Evolutionary conservation across 2,329 filamentous ascomycete genomes (phyloP).

Genomic region (Alternaria arborescens): DNA sequence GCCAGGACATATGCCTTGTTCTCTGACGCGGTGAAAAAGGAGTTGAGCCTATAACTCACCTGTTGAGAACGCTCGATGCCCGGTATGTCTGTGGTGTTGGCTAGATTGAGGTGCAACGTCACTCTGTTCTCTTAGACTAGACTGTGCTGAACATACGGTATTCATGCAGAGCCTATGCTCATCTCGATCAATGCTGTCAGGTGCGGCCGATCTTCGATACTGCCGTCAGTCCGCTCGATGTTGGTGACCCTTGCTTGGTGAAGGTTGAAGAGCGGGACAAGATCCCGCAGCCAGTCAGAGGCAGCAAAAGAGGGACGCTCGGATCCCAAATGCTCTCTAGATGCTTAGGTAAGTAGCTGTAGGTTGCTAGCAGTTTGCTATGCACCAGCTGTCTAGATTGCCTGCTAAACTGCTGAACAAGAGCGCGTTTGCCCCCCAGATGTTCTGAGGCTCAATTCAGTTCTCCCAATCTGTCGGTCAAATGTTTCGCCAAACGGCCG

Average conservation of each 20-base stretch:
- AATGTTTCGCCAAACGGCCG: slow-evolving; percentile 4
- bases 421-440: not conserved
- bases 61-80: slow-evolving; percentile 5
- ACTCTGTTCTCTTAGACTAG: slow-evolving; percentile 3
- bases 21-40: slow-evolving; percentile 10
- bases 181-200: slow-evolving; percentile 1
- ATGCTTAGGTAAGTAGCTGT: slow-evolving; percentile 1
- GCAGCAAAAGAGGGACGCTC: slow-evolving; percentile 3
- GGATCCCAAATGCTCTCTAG: not conserved
- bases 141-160: not conserved
- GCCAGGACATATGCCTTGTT: slow-evolving; percentile 1
- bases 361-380: slow-evolving; percentile 3
- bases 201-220: slow-evolving; percentile 4
- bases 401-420: not conserved
- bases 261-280: slow-evolving; percentile 10
- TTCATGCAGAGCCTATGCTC: slow-evolving; percentile 6
- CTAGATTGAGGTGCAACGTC: slow-evolving; percentile 6
- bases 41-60: slow-evolving; percentile 11
- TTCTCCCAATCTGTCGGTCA: slow-evolving; percentile 3
- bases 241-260: slow-evolving; percentile 9
- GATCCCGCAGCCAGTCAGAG: slow-evolving; percentile 15
- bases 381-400: not conserved
- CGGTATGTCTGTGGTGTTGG: slow-evolving; percentile 4
- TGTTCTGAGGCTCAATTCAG: not conserved
- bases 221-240: slow-evolving; percentile 1